phyloP scores from a whole-genome alignment of 83 land plant species.

The Thuja plicata region DNA sequence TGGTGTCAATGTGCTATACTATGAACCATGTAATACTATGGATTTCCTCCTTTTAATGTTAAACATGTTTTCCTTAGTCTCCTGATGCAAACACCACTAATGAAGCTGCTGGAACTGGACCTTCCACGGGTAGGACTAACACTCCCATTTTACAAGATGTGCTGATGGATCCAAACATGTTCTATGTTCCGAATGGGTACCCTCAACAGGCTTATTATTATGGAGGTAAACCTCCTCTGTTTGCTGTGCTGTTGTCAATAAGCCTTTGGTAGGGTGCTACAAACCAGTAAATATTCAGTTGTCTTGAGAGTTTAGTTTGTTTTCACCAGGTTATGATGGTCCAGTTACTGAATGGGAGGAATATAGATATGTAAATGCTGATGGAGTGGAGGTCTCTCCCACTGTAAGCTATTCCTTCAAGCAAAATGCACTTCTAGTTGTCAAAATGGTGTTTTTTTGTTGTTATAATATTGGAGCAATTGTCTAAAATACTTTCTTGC shows the following conservation, averaged over 20 bases:
- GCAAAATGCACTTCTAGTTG: not conserved
- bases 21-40: not conserved
- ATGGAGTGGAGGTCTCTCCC: slow-evolving; percentile 47
- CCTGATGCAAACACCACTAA: slow-evolving; percentile 17
- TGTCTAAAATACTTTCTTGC: not conserved
- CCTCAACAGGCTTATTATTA: slow-evolving; percentile 35
- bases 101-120: slow-evolving; percentile 15
- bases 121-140: slow-evolving; percentile 29
- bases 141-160: slow-evolving; percentile 40
- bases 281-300: not conserved
- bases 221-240: slow-evolving; percentile 36
- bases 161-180: slow-evolving; percentile 28
- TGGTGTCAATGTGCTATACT: not conserved
- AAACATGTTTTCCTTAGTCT: slow-evolving; percentile 10
- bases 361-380: slow-evolving; percentile 38
- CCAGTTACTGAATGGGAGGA: slow-evolving; percentile 56
- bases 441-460: not conserved
- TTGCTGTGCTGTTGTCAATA: not conserved
- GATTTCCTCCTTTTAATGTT: not conserved
- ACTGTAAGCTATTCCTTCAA: slow-evolving; percentile 29
- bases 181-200: slow-evolving; percentile 48
- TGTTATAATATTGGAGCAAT: not conserved
- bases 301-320: not conserved
- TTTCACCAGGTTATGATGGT: slow-evolving; percentile 45
- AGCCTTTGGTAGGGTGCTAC: not conserved